Percentiles rank a stretch among this genome's conserved stretches.
Evolutionary conservation across 176 grass and related monocot genomes (phyloP).

Genomic region (Zoysia japonica): DNA sequence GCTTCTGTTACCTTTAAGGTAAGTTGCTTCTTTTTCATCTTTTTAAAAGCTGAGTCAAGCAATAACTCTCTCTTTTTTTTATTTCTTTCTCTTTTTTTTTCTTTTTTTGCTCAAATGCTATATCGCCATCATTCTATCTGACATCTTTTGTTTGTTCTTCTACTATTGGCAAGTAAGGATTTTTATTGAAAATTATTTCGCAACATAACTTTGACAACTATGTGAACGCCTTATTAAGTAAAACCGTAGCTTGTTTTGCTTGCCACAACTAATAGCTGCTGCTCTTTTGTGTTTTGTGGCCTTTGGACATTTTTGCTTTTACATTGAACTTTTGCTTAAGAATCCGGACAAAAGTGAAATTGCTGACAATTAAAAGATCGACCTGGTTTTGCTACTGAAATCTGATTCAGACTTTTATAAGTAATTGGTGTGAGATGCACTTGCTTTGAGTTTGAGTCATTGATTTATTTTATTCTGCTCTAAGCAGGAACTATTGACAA

Average conservation of each 20-base stretch:
- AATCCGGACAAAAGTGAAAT: not conserved
- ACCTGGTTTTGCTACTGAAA: not conserved
- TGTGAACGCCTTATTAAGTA: too few relatives aligned
- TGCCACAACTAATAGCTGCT: not conserved
- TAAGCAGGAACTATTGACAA: constrained; percentile 92
- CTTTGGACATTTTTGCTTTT: constrained; percentile 16
- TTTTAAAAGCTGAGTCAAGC: constrained; percentile 10
- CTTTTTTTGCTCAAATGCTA: constrained; percentile 12
- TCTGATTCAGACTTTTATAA: not conserved
- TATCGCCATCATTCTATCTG: not conserved
- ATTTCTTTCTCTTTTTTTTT: too few relatives aligned
- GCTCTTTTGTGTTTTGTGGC: not conserved
- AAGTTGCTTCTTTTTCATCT: constrained; percentile 15
- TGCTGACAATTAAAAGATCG: not conserved
- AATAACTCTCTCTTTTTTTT: too few relatives aligned
- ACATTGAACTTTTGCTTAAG: constrained; percentile 5
- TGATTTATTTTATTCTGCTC: constrained; percentile 30
- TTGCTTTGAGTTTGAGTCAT: constrained; percentile 16
- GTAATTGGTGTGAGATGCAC: not conserved
- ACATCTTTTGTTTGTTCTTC: not conserved
- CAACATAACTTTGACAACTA: not conserved
- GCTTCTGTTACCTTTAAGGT: constrained; percentile 95
- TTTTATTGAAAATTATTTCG: not conserved
- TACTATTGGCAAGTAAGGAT: not conserved
- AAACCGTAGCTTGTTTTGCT: too few relatives aligned